Percentiles rank a stretch among this genome's conserved stretches.
These are phyloP conservation scores for Linnemannia schmuckeri DNA, from an alignment of 192 early-diverging fungal genomes.

Conservation along the genomic window DNA sequence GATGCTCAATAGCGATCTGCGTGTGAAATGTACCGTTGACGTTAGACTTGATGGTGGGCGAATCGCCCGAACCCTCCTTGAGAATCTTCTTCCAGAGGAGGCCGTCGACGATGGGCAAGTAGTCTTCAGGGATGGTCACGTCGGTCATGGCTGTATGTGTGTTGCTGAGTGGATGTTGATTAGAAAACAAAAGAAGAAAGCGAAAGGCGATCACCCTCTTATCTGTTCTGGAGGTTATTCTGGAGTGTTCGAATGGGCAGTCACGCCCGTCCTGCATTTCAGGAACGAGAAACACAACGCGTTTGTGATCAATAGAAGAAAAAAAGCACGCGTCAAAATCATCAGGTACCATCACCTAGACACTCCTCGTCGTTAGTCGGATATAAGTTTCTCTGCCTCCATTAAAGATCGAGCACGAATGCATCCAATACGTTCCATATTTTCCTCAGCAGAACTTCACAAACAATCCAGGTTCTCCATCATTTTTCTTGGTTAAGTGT, in stretches of 20 bases:
- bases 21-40: conserved; percentile 29
- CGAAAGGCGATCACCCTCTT: background rate
- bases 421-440: no score
- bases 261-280: background rate
- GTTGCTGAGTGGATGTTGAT: background rate
- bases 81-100: conserved; percentile 56
- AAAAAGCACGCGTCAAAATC: background rate
- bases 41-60: conserved; percentile 29
- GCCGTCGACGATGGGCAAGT: conserved; percentile 51
- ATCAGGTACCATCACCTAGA: background rate
- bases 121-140: conserved; percentile 53
- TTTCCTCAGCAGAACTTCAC: no score
- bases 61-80: conserved; percentile 52
- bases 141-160: conserved; percentile 33
- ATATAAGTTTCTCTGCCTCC: no score
- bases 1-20: no score
- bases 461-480: no score
- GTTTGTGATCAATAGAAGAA: background rate
- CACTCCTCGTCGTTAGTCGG: no score
- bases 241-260: conserved; percentile 23
- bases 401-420: no score
- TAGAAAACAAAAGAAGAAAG: background rate
- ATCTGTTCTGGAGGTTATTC: background rate
- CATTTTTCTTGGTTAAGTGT: no score
- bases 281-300: background rate